Conservation (phyloP, 345 rosid species). For the Arabis alpina region DNA sequence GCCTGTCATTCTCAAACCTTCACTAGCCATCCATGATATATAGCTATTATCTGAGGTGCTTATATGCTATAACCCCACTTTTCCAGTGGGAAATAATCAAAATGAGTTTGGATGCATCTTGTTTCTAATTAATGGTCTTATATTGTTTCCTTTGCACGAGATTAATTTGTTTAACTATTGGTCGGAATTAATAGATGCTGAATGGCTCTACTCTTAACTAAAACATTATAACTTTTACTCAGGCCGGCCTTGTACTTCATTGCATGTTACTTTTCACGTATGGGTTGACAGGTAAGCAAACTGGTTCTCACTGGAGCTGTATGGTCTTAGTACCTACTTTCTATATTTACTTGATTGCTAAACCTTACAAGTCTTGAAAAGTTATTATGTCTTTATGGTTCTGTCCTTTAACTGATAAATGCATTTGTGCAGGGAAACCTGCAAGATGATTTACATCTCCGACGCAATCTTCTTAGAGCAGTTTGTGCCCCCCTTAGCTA, state of each 20-base stretch:
- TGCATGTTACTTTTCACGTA: conserved; percentile 75
- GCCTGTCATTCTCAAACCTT: too few relatives aligned
- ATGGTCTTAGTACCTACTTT: conserved; percentile 27
- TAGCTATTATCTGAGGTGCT: too few relatives aligned
- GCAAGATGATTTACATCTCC: conserved; percentile 72
- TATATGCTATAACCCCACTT: too few relatives aligned
- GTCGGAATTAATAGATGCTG: conserved; percentile 24
- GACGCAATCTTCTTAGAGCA: too few relatives aligned
- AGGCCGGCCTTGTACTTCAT: conserved; percentile 88
- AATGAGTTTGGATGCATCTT: conserved; percentile 28
- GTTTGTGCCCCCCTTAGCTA: too few relatives aligned
- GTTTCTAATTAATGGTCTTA: neutral
- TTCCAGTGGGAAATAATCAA: too few relatives aligned
- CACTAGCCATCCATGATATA: too few relatives aligned
- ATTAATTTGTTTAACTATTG: conserved; percentile 20
- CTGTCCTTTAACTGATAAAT: too few relatives aligned
- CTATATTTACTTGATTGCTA: conserved; percentile 6
- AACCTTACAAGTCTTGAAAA: too few relatives aligned
- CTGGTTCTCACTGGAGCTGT: conserved; percentile 32
- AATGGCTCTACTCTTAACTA: conserved; percentile 25
- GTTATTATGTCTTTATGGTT: too few relatives aligned
- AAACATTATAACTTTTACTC: conserved; percentile 42
- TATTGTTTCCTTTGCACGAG: conserved; percentile 2
- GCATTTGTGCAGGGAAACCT: conserved; percentile 68
- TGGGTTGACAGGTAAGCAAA: conserved; percentile 81